Conservation (phyloP, 306 rosid species). For the Hippophae tibetana region DNA sequence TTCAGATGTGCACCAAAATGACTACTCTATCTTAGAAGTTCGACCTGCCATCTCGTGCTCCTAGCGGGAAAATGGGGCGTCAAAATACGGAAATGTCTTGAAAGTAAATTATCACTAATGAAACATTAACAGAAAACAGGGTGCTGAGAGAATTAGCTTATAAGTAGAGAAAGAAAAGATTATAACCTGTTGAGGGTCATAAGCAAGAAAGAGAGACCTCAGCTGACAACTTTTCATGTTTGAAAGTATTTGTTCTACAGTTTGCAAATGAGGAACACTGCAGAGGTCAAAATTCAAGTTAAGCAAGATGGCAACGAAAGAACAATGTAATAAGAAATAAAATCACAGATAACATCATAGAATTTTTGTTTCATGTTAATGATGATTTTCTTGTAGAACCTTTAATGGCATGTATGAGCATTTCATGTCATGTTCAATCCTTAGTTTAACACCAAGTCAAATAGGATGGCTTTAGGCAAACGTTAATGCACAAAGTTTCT, state of each 20-base stretch:
- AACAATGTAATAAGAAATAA: neutral
- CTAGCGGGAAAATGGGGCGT: no score
- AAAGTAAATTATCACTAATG: no score
- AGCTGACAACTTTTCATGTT: constrained; percentile 87
- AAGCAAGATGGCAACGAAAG: constrained; percentile 15
- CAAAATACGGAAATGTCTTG: no score
- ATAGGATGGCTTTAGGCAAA: no score
- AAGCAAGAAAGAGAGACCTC: constrained; percentile 36
- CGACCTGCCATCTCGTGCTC: no score
- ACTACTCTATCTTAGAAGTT: no score
- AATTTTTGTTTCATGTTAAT: neutral
- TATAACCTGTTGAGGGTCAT: constrained; percentile 45
- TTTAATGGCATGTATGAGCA: neutral
- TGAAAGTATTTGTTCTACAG: constrained; percentile 58
- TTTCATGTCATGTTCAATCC: neutral
- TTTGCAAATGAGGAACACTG: constrained; percentile 71
- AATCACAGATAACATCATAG: no score
- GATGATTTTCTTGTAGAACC: neutral
- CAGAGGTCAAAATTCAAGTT: constrained; percentile 17
- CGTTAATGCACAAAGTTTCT: neutral
- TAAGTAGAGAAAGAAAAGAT: neutral
- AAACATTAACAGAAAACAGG: no score
- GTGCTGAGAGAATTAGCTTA: no score
- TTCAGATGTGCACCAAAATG: no score
- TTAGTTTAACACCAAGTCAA: neutral